phyloP scores from a whole-genome alignment of 2,329 filamentous ascomycete genomes.

The Stylonectria norvegica region DNA sequence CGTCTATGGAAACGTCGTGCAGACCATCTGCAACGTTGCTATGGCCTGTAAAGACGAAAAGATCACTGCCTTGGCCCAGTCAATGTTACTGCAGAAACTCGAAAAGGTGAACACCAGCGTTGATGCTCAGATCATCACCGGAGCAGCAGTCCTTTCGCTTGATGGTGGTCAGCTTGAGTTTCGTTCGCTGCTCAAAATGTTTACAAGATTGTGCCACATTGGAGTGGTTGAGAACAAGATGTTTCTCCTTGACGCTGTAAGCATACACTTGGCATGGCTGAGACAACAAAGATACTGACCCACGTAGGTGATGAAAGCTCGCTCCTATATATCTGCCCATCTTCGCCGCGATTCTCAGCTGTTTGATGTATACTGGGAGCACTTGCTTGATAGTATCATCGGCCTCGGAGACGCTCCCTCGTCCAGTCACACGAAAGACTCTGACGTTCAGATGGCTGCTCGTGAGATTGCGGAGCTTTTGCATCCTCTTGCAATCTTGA shows the following conservation, averaged over 20 bases:
- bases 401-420: conserved; percentile 85
- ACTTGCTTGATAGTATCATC: conserved; percentile 82
- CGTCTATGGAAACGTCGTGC: conserved; percentile 85
- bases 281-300: conserved; percentile 17
- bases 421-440: conserved; percentile 66
- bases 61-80: conserved; percentile 87
- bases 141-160: conserved; percentile 73
- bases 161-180: conserved; percentile 79
- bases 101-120: conserved; percentile 76
- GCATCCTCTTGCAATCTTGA: conserved; percentile 80
- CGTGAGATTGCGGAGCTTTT: conserved; percentile 85
- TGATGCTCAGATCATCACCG: conserved; percentile 80
- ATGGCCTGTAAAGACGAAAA: conserved; percentile 79
- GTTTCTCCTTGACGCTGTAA: conserved; percentile 67
- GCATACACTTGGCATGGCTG: conserved; percentile 29
- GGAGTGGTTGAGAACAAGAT: conserved; percentile 67
- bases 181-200: conserved; percentile 79
- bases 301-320: conserved; percentile 66
- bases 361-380: conserved; percentile 78
- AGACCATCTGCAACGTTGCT: conserved; percentile 89
- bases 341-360: conserved; percentile 67
- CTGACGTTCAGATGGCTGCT: conserved; percentile 77
- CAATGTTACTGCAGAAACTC: conserved; percentile 95
- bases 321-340: conserved; percentile 71
- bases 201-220: conserved; percentile 69